Conservation (phyloP, 768 basidiomycete species). For the Amanita polypyramis region DNA sequence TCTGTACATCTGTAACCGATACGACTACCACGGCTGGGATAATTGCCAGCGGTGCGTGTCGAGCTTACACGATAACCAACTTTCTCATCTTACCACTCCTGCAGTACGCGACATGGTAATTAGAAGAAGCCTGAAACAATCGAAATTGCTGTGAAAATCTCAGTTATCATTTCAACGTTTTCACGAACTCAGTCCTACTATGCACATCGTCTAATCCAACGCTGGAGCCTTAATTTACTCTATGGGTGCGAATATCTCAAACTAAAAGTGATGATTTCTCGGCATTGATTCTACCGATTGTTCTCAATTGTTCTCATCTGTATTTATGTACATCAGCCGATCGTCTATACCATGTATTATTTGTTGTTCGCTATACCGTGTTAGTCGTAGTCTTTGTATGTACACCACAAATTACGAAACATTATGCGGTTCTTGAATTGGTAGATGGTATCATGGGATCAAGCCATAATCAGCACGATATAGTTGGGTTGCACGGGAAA, state of each 20-base stretch:
- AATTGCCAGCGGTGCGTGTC: constrained; percentile 56
- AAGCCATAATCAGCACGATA: too few relatives aligned
- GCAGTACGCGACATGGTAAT: constrained; percentile 77
- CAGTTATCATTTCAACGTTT: background rate
- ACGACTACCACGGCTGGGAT: constrained; percentile 66
- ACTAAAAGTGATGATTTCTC: background rate
- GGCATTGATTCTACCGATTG: background rate
- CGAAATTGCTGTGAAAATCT: constrained; percentile 44
- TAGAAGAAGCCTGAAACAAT: constrained; percentile 66
- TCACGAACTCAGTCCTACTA: background rate
- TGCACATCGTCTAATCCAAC: background rate
- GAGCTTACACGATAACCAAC: background rate
- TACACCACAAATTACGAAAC: background rate
- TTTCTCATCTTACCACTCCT: constrained; percentile 6
- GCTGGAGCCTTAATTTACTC: background rate
- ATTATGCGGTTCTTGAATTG: too few relatives aligned
- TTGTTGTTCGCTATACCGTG: background rate
- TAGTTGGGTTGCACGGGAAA: constrained; percentile 8
- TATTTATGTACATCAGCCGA: background rate
- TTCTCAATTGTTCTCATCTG: background rate
- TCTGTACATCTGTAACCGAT: constrained; percentile 71
- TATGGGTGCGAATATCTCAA: background rate
- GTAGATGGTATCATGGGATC: too few relatives aligned
- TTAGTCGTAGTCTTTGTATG: background rate
- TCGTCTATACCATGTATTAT: background rate